Evolutionary conservation across 2,329 filamentous ascomycete species (phyloP), one percentile per base, ranked within the genome.

Genomic region (Aspergillus niger): DNA sequence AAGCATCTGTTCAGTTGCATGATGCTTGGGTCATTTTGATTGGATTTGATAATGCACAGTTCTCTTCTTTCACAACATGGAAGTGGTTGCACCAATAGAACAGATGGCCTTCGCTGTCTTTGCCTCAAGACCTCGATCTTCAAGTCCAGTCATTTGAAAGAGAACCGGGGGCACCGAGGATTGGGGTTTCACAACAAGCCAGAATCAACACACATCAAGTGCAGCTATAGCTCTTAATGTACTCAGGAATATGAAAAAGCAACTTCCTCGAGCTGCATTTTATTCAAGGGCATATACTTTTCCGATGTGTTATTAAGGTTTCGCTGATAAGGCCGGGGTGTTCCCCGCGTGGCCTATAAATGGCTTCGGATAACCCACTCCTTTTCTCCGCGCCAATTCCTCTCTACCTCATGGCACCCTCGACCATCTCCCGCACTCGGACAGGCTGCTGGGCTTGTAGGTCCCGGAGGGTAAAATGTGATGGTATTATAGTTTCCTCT

Each of bases 371-470:
- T 44, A 44, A 44, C 5, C 41, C 10, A 44, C 20, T 22, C 41
- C 41, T 44, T 22, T 26, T 44, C 41, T 44, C 41, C 41, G 41
- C 10, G 5, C 8, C 41, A 13, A n/a, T 24, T 44, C 41, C 41
- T 44, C 41, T 10, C 10, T 10, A 17, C 5, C 17, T 13, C 41
- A 44, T 44, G 41, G 20, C 41, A 2, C 10, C 11, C 41, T 44
- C 20, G 1, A 7, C 52, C 13, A 64, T 69, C 39, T 63, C 66
- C 15, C 63, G 66, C 53, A 62, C 61, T 38, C 60, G 67, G 2
- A 68, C 68, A 6, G 65, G 68, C 8, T 69, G 66, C 57, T 66
- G 64, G 64, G 63, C 62, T 10, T 70, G 64, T 44, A 62, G 66
- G 24, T 41, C 66, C 6, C 60, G 68, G 10, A 65, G 67, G 24